Percentiles rank a stretch among this genome's conserved stretches.
These are phyloP conservation scores for Paecilomyces niveus DNA, from an alignment of 2,329 filamentous ascomycete genomes.

Conservation along the genomic window DNA sequence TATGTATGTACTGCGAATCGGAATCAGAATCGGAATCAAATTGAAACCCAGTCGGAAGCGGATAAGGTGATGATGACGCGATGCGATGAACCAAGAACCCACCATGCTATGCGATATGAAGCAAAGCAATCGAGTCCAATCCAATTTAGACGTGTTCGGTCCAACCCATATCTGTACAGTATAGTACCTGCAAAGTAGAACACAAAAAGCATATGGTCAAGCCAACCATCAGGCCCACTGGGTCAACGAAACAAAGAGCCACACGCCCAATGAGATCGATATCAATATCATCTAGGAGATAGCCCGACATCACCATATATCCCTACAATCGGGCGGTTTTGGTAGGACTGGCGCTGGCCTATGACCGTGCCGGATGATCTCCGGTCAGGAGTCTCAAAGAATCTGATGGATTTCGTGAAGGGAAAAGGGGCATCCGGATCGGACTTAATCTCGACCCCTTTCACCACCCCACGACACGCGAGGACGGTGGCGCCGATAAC, in stretches of 20 bases:
- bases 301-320: too few relatives aligned
- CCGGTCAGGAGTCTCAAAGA: not conserved
- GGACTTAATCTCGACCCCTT: conserved; percentile 15
- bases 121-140: not conserved
- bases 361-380: too few relatives aligned
- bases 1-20: not conserved
- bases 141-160: not conserved
- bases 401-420: not conserved
- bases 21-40: not conserved
- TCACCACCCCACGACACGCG: conserved; percentile 37
- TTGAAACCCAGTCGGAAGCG: not conserved
- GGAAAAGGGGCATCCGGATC: not conserved
- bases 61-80: not conserved
- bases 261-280: too few relatives aligned
- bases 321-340: too few relatives aligned
- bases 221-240: too few relatives aligned
- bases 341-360: too few relatives aligned
- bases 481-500: conserved; percentile 15
- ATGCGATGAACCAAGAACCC: not conserved
- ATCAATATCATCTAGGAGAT: too few relatives aligned
- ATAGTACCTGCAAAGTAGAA: too few relatives aligned
- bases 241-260: too few relatives aligned
- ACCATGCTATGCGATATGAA: not conserved
- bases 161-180: too few relatives aligned
- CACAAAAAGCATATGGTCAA: too few relatives aligned